phyloP scores from a whole-genome alignment of 768 basidiomycete genomes.

The Mycena rebaudengoi region DNA sequence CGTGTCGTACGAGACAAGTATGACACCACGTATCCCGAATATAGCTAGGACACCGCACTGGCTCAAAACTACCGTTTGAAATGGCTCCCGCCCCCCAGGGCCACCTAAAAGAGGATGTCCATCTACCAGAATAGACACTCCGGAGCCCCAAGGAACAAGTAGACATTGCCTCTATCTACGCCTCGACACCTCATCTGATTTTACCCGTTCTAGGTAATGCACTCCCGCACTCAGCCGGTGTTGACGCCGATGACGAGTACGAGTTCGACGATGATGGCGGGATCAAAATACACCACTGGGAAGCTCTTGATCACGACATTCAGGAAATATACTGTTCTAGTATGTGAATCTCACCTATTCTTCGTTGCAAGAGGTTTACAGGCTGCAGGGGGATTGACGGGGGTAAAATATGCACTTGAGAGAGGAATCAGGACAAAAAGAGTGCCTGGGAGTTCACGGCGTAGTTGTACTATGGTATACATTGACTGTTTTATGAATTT shows the following conservation, averaged over 20 bases:
- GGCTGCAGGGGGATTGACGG: not conserved
- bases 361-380: not conserved
- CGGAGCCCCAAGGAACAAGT: not conserved
- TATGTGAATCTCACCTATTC: not conserved
- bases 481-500: not conserved
- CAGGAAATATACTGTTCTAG: not conserved
- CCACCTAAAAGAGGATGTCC: not conserved
- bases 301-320: not conserved
- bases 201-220: not conserved
- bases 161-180: not conserved
- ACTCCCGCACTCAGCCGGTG: not conserved
- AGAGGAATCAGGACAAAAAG: not conserved
- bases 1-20: too few relatives aligned
- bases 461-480: not conserved
- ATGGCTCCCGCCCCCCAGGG: not conserved
- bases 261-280: not conserved
- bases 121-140: not conserved
- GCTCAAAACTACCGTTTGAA: too few relatives aligned
- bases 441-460: not conserved
- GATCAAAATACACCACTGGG: not conserved
- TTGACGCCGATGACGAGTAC: not conserved
- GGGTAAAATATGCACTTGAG: not conserved
- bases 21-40: too few relatives aligned
- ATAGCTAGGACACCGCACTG: too few relatives aligned
- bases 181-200: not conserved